Conservation (phyloP, 192 early-diverging fungal genomes). For the Coemansia sp. region DNA sequence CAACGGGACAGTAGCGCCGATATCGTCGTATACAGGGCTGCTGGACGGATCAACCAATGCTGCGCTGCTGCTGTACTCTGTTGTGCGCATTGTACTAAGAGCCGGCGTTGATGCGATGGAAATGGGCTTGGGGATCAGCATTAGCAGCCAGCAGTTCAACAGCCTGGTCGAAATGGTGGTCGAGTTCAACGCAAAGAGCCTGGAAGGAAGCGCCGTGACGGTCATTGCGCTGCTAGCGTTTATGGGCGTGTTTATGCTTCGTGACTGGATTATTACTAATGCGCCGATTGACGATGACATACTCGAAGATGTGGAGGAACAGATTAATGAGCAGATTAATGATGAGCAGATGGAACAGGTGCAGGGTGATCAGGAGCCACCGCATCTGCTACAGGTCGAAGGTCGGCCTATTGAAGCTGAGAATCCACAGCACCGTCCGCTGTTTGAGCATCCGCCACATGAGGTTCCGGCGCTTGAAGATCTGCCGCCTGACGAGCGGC, state of each 20-base stretch:
- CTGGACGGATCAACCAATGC: conserved; percentile 38
- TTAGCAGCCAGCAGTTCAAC: conserved; percentile 21
- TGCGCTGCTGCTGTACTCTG: conserved; percentile 26
- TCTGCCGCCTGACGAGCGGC: conserved; percentile 30
- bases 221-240: conserved; percentile 73
- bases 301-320: conserved; percentile 44
- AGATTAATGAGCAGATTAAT: neutral
- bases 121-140: conserved; percentile 10
- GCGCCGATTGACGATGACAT: conserved; percentile 32
- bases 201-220: conserved; percentile 85
- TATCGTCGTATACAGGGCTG: conserved; percentile 42
- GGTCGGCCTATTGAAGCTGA: conserved; percentile 37
- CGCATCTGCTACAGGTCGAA: conserved; percentile 17
- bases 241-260: conserved; percentile 77
- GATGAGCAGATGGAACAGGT: neutral
- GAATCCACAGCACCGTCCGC: conserved; percentile 32
- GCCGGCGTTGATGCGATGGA: conserved; percentile 12
- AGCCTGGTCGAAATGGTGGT: conserved; percentile 19
- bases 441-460: conserved; percentile 33
- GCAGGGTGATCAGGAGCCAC: conserved; percentile 7
- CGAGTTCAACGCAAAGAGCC: conserved; percentile 63
- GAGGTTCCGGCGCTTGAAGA: conserved; percentile 31
- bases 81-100: conserved; percentile 17
- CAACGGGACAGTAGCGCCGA: conserved; percentile 17
- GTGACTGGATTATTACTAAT: conserved; percentile 78